Evolutionary conservation across 805 yeast genomes (phyloP), one percentile per base, ranked within the genome.

Genomic region (Hanseniaspora valbyensis): DNA sequence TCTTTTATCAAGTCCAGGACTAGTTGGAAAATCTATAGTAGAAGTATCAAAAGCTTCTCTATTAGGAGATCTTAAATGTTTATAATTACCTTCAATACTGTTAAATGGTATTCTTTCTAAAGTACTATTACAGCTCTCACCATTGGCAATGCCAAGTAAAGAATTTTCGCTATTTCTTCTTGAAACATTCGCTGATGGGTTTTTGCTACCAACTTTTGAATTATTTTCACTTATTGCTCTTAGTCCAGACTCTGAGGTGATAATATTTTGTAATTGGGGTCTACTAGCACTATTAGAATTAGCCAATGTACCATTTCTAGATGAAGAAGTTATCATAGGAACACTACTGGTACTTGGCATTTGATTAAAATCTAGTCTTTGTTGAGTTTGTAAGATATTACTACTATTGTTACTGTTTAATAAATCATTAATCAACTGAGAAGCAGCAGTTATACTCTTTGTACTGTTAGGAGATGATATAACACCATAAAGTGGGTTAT

Each of bases 391-490:
- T 16, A 45, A 21, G n/a, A 45, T 45, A 22, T 45, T 45, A 1
- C 28, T 29, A 29, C 28, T 30, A 14, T 38, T 32, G 9, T 33
- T 45, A 14, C 42, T 37, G 13, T 16, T 38, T 14, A 45, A n/a
- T 12, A 45, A 12, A 4, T 45, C 50, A 24, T 45, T 45, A 8
- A 45, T 45, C 3, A 45, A 26, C 9, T 45, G 42, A 1, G 50
- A 45, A 36, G 50, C 50, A 19, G 40, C 43, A n/a, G 50, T 45
- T n/a, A 45, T 45, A 22, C 50, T 45, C 24, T 45, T 28, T 2
- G 50, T 45, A 22, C 50, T 45, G 9, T 45, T 45, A 5, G 50
- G 50, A 12, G 50, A 45, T 10, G 50, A 45, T 19, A 45, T 45
- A n/a, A 45, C 50, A n/a, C 38, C 50, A 18, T 48, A 38, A n/a